phyloP scores from a whole-genome alignment of 129 eudicot species.

The Pseudognaphalium luteoalbum region DNA sequence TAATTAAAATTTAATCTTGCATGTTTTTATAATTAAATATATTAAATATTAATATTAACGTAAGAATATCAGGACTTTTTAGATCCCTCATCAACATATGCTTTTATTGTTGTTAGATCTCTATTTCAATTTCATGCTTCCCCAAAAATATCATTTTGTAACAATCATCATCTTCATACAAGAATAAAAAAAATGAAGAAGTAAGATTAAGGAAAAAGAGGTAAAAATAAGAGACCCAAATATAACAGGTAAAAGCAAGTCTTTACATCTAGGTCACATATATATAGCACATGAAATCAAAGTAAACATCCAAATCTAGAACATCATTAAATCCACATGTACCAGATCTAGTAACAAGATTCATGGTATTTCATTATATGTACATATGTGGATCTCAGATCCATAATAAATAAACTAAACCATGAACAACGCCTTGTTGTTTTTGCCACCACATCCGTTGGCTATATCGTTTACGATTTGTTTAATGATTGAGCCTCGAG shows the following conservation, averaged over 20 bases:
- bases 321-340: neutral
- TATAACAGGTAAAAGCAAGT: neutral
- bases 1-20: too few species aligned
- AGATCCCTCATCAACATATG: too few species aligned
- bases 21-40: too few species aligned
- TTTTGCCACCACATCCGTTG: conserved; percentile 11
- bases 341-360: neutral
- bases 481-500: conserved; percentile 29
- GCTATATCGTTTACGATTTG: conserved; percentile 19
- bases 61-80: too few species aligned
- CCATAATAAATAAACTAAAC: neutral
- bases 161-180: too few species aligned
- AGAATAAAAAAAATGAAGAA: too few species aligned
- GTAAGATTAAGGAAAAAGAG: too few species aligned
- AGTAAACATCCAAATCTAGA: neutral
- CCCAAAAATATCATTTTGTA: too few species aligned
- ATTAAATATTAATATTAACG: too few species aligned
- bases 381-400: conserved; percentile 1
- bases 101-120: too few species aligned
- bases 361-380: neutral
- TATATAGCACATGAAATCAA: too few species aligned
- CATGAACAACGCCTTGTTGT: neutral
- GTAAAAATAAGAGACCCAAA: neutral
- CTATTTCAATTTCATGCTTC: too few species aligned
- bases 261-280: neutral